These are phyloP conservation scores for Colletotrichum australisinense DNA, from an alignment of 2,329 filamentous ascomycete genomes.

Conservation along the genomic window DNA sequence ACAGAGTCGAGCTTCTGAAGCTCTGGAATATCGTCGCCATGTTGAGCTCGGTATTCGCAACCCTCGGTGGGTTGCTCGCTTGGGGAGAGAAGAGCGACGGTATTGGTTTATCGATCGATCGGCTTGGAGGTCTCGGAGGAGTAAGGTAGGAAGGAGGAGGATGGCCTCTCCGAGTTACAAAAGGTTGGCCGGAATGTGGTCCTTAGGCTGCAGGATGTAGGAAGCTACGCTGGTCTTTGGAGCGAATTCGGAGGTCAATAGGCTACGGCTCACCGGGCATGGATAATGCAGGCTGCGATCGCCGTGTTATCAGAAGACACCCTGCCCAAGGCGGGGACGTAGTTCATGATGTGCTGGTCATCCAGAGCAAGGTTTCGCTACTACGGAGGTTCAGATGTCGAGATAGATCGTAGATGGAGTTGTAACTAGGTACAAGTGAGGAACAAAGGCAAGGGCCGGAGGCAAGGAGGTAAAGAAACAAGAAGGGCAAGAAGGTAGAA, in stretches of 20 bases:
- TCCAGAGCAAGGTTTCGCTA: constrained; percentile 25
- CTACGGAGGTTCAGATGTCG: neutral
- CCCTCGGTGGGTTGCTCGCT: constrained; percentile 2
- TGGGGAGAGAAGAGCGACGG: neutral
- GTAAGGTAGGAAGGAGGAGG: too few relatives aligned
- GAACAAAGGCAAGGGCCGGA: neutral
- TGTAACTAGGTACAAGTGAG: neutral
- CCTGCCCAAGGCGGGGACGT: constrained; percentile 48
- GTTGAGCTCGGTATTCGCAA: constrained; percentile 39
- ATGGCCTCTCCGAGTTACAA: neutral
- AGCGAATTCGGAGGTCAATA: neutral
- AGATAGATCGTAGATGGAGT: neutral
- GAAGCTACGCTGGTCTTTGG: neutral
- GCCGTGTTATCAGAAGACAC: constrained; percentile 48
- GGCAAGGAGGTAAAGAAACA: neutral
- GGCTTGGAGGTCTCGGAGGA: neutral
- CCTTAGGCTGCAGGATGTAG: neutral
- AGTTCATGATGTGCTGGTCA: constrained; percentile 44
- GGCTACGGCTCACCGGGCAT: constrained; percentile 32
- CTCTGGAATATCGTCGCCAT: constrained; percentile 81
- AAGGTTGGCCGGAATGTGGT: neutral
- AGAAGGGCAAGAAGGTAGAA: neutral
- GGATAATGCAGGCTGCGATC: constrained; percentile 37
- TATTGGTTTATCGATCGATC: neutral
- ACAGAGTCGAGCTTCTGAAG: constrained; percentile 77